Conservation (phyloP, 169 alveolate species). For the Eimeria sp. region DNA sequence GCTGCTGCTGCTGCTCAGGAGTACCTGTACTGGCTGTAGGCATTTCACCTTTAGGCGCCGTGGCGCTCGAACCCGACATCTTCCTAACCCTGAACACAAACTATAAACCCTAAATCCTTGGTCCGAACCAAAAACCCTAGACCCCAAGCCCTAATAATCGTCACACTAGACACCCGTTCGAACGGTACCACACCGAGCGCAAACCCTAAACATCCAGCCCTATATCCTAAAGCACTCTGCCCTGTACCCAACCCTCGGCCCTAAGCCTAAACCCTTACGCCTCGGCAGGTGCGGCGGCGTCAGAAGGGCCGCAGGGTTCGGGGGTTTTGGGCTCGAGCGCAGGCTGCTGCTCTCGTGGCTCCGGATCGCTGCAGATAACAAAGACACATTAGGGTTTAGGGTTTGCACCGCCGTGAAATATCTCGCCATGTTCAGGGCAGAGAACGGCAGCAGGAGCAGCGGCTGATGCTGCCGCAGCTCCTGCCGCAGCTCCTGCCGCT, state of each 20-base stretch:
- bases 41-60: conserved; percentile 27
- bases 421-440: background rate
- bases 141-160: background rate
- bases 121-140: background rate
- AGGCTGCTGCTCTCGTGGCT: conserved; percentile 38
- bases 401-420: background rate
- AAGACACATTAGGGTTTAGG: background rate
- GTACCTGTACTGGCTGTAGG: conserved; percentile 59
- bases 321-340: background rate
- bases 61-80: conserved; percentile 31
- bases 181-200: background rate
- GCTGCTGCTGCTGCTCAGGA: conserved; percentile 45
- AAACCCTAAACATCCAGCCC: background rate
- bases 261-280: conserved; percentile 33
- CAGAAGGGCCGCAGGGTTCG: conserved; percentile 1
- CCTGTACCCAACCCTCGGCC: background rate
- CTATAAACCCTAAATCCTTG: conserved; percentile 1
- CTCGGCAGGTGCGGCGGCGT: background rate
- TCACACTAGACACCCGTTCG: background rate
- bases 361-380: conserved; percentile 36
- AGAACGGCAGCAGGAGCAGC: background rate
- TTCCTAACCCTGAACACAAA: conserved; percentile 30
- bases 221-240: too few species aligned
- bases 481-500: background rate
- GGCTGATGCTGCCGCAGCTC: background rate